phyloP scores from a whole-genome alignment of 176 grass and related monocot species.

The Aegilops longissima region DNA sequence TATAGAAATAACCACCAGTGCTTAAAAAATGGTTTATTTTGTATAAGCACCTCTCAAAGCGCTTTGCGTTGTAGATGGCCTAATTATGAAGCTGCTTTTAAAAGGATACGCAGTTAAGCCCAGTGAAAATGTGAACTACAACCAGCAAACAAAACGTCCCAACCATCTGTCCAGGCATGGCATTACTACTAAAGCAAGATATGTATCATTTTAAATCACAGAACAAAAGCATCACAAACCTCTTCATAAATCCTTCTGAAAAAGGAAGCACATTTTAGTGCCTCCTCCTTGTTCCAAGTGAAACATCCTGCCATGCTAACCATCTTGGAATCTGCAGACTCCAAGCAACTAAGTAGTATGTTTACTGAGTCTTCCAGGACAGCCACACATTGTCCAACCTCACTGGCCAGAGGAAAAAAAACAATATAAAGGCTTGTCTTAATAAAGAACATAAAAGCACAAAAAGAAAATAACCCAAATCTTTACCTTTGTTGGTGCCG shows the following conservation, averaged over 20 bases:
- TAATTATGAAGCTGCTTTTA: not conserved
- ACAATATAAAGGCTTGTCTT: conserved; percentile 13
- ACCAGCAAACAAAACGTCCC: not conserved
- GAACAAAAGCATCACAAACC: conserved; percentile 51
- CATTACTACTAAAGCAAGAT: conserved; percentile 20
- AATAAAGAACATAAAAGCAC: conserved; percentile 31
- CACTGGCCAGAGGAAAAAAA: conserved; percentile 36
- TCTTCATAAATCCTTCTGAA: conserved; percentile 97
- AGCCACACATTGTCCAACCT: conserved; percentile 64
- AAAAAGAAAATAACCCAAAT: conserved; percentile 15
- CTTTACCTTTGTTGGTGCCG: conserved; percentile 71
- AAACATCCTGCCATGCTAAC: conserved; percentile 57
- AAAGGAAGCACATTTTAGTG: conserved; percentile 80
- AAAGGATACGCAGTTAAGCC: not conserved
- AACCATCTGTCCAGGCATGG: not conserved
- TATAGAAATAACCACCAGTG: not conserved
- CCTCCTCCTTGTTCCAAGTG: conserved; percentile 67
- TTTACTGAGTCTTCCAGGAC: conserved; percentile 75
- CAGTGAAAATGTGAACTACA: conserved; percentile 22
- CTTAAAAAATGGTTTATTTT: not conserved
- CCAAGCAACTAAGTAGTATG: conserved; percentile 83
- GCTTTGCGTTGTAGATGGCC: not conserved
- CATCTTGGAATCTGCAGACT: conserved; percentile 64
- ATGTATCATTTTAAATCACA: conserved; percentile 14
- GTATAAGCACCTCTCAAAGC: not conserved